A percentile compares a stretch with the other conserved stretches of the same genome.
Evolutionary conservation across 192 early-diverging fungal genomes (phyloP).

Genomic region (Coemansia sp.): DNA sequence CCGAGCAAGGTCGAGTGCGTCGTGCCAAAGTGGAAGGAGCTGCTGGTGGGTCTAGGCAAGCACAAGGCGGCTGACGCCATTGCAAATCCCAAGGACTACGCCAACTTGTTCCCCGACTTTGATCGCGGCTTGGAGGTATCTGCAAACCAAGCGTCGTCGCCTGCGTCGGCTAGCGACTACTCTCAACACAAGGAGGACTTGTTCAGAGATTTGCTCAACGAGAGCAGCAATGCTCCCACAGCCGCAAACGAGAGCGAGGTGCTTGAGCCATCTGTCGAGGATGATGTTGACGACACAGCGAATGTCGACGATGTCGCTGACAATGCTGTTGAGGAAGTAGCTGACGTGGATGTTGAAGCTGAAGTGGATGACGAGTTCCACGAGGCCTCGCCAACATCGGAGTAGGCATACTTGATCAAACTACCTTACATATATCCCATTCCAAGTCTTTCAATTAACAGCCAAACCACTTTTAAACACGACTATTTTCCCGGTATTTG

Average conservation of each 20-base stretch:
- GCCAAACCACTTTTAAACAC: neutral
- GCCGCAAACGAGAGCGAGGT: constrained; percentile 14
- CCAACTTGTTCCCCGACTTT: constrained; percentile 85
- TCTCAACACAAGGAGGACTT: constrained; percentile 27
- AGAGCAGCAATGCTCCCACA: neutral
- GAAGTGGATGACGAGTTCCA: constrained; percentile 45
- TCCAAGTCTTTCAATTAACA: neutral
- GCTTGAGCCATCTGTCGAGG: neutral
- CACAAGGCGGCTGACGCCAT: constrained; percentile 85
- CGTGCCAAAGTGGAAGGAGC: constrained; percentile 78
- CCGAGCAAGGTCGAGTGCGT: constrained; percentile 72
- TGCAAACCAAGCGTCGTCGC: neutral
- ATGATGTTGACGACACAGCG: constrained; percentile 6
- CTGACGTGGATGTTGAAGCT: constrained; percentile 1
- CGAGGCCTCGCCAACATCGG: constrained; percentile 28
- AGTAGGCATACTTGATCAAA: neutral
- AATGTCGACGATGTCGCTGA: neutral
- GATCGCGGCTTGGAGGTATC: constrained; percentile 29
- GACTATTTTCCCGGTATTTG: neutral
- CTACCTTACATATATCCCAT: neutral
- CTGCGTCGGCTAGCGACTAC: constrained; percentile 23
- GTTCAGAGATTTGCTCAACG: constrained; percentile 26
- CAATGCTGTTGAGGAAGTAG: constrained; percentile 12
- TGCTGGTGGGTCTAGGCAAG: constrained; percentile 66
- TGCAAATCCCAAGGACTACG: constrained; percentile 80